Evolutionary conservation across 1,284 basidiomycete genomes (phyloP).

Genomic region (Termitomyces sp.): DNA sequence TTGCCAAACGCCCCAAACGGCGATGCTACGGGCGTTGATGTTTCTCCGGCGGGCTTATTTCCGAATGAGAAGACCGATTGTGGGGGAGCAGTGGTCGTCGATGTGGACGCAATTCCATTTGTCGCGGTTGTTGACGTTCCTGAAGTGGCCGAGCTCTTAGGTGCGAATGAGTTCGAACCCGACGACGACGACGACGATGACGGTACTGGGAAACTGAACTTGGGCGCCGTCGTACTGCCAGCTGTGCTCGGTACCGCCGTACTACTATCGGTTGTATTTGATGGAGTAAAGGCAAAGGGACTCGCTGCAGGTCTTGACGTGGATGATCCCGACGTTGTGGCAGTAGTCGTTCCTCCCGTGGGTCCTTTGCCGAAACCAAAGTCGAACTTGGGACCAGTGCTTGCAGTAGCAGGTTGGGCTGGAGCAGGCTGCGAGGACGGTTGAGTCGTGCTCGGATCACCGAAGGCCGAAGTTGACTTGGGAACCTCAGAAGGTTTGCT

Average conservation of each 20-base stretch:
- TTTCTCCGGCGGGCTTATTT: neutral
- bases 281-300: conserved; percentile 8
- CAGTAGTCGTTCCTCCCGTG: neutral
- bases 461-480: conserved; percentile 14
- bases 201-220: conserved; percentile 27
- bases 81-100: neutral
- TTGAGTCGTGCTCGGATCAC: conserved; percentile 2
- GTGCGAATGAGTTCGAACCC: neutral
- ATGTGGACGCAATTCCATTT: conserved; percentile 5
- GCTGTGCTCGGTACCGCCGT: neutral
- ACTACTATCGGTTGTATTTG: neutral
- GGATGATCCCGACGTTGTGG: conserved; percentile 5
- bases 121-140: conserved; percentile 13
- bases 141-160: conserved; percentile 1
- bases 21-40: neutral
- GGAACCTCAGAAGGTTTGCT: conserved; percentile 20
- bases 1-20: conserved; percentile 3
- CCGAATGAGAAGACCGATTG: conserved; percentile 1
- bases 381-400: conserved; percentile 17
- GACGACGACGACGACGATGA: conserved; percentile 1
- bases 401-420: conserved; percentile 7
- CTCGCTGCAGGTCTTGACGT: conserved; percentile 14
- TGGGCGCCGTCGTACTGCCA: conserved; percentile 17
- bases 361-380: conserved; percentile 18
- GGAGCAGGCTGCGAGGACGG: conserved; percentile 6